Evolutionary conservation across 495 filamentous ascomycete species (phyloP), one percentile per base, ranked within the genome.

Genomic region (Talaromyces liani): DNA sequence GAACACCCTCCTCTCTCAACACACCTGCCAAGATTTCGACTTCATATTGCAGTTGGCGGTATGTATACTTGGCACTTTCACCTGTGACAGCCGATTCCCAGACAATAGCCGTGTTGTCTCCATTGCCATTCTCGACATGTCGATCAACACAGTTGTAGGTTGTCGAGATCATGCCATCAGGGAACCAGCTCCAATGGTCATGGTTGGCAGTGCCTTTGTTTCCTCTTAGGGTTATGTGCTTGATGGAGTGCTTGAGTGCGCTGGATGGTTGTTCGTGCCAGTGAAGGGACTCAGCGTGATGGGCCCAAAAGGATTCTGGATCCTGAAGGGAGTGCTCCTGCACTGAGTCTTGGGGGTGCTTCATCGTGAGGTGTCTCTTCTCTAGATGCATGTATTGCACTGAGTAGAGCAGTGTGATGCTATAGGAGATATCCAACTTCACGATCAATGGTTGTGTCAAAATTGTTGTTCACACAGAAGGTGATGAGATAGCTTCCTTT

Each of bases 131-230:
- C 20, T 85, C 76, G 16, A 97, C 91, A 73, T 97, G 93, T 20
- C 93, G 82, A 71, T 96, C 93, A 31, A 97, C 77, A 67, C 92
- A 94, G 70, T 97, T 97, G 74, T 89, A 96, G 59, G 86, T 87
- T 0, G 92, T 96, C 27, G 90, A 95, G 69, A 97, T 89, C 75
- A 93, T 86, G 55, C 93, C 93, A 62, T 85, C 90, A 0, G 91
- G 86, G 66, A 97, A 97, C 93, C 92, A 97, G 33, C 84, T 83
- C 90, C 91, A 97, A 68, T 88, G 76, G 27, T 77, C 72, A 66
- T 88, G 81, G 31, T 66, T 70, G 56, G 69, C 69, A 36, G 58
- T 25, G 58, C 24, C 34, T 25, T 45, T 12, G 20, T 8, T 20
- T 16, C 20, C 39, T 6, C 81, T 83, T 62, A 74, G 80, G 31